Evolutionary conservation across 352 stramenopile genomes (phyloP).

Genomic region (Pythium guiyangense): DNA sequence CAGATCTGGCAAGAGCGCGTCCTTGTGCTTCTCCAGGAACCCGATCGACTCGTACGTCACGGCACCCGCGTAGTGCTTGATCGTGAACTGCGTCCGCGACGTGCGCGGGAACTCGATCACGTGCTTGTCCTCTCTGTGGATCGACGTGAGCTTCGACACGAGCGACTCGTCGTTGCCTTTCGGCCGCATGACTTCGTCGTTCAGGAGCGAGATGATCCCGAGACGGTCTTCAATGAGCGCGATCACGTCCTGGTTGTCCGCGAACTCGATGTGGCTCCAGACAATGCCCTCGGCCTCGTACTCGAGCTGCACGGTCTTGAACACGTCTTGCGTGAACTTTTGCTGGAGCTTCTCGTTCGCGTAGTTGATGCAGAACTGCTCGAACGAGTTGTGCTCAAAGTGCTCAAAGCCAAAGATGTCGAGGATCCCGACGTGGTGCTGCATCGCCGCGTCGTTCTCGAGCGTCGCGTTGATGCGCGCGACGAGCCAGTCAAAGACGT

Average conservation of each 20-base stretch:
- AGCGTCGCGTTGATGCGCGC: constrained; percentile 77
- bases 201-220: constrained; percentile 87
- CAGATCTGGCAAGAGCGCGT: constrained; percentile 91
- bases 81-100: constrained; percentile 86
- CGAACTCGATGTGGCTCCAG: constrained; percentile 92
- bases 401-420: constrained; percentile 96
- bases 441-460: constrained; percentile 48
- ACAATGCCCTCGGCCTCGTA: constrained; percentile 89
- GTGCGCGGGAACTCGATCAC: constrained; percentile 82
- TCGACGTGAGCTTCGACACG: constrained; percentile 61
- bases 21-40: constrained; percentile 95
- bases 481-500: constrained; percentile 97
- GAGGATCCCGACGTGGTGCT: constrained; percentile 83
- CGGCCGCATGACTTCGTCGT: constrained; percentile 86
- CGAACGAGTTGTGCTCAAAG: constrained; percentile 93
- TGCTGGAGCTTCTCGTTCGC: constrained; percentile 92
- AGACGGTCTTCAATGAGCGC: constrained; percentile 85
- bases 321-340: constrained; percentile 89
- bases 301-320: constrained; percentile 87
- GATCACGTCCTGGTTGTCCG: constrained; percentile 88
- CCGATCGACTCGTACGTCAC: constrained; percentile 89
- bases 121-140: constrained; percentile 51
- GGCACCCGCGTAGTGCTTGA: constrained; percentile 91
- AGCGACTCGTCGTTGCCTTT: constrained; percentile 85
- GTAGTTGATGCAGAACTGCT: constrained; percentile 94